These are phyloP conservation scores for Grifola frondosa DNA, from an alignment of 1,284 basidiomycete species.

Conservation along the genomic window DNA sequence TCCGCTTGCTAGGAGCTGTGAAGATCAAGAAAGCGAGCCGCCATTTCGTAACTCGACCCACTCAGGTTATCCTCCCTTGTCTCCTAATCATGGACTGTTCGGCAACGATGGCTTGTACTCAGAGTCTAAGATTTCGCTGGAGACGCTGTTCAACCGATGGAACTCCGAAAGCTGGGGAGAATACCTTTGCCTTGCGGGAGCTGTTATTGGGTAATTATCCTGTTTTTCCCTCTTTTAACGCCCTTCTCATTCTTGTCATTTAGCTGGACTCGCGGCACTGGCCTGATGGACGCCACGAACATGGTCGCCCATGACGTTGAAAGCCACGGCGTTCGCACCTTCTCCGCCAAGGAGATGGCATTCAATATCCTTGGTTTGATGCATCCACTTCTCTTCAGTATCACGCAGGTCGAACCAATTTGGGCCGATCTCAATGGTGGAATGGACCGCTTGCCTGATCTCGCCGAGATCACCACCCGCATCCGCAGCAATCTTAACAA, in stretches of 20 bases:
- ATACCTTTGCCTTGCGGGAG: constrained; percentile 96
- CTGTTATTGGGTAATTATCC: constrained; percentile 86
- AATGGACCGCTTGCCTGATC: constrained; percentile 94
- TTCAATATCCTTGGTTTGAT: constrained; percentile 99
- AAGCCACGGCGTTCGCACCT: constrained; percentile 92
- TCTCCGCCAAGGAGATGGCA: constrained; percentile 99
- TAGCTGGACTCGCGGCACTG: constrained; percentile 97
- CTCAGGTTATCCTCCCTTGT: constrained; percentile 97
- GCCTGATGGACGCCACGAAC: constrained; percentile 95
- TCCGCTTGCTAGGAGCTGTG: constrained; percentile 94
- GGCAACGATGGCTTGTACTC: constrained; percentile 98
- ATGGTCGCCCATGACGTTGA: constrained; percentile 95
- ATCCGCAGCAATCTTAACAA: constrained; percentile 79
- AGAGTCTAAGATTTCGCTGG: constrained; percentile 97
- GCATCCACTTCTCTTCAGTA: constrained; percentile 99
- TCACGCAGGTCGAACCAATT: constrained; percentile 99
- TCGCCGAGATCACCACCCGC: constrained; percentile 87
- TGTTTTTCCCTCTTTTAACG: constrained; percentile 1
- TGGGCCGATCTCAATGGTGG: constrained; percentile 98
- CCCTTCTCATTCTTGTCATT: constrained; percentile 16
- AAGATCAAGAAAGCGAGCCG: constrained; percentile 98
- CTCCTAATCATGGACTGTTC: constrained; percentile 97
- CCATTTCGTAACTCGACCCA: constrained; percentile 95
- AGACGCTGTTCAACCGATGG: constrained; percentile 98
- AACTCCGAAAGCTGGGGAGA: constrained; percentile 98